A percentile compares a stretch with the other conserved stretches of the same genome.
These are phyloP conservation scores for Citrus hindsii DNA, from an alignment of 345 rosid genomes.

Conservation along the genomic window DNA sequence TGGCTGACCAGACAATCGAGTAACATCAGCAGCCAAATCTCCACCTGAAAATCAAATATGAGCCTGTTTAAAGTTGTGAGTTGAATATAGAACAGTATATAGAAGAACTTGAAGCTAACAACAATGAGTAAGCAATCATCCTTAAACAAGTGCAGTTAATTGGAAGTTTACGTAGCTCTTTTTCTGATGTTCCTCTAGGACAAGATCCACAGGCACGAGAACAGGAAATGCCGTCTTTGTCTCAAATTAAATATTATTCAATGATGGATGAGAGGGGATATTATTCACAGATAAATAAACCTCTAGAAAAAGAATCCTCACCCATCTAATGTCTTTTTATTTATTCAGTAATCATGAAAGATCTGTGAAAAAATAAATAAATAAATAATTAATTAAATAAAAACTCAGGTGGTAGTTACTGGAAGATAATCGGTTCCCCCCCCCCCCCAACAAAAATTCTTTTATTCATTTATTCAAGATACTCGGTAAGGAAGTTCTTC, in stretches of 20 bases:
- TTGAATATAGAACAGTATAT: no score
- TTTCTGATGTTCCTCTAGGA: neutral
- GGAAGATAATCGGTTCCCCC: no score
- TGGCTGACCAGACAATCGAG: conserved; percentile 71
- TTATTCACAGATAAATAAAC: neutral
- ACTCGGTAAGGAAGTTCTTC: neutral
- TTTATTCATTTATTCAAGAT: neutral
- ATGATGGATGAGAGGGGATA: neutral
- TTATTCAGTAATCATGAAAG: neutral
- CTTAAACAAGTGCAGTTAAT: neutral
- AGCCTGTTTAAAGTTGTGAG: neutral
- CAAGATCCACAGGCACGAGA: neutral
- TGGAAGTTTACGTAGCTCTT: neutral
- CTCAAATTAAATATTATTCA: neutral
- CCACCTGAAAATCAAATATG: conserved; percentile 43
- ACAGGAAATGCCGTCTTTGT: neutral
- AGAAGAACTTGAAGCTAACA: neutral
- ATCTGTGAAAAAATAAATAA: no score
- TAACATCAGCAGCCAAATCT: conserved; percentile 77
- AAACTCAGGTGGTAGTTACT: neutral
- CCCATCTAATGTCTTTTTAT: neutral
- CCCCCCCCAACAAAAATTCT: no score
- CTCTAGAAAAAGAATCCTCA: neutral
- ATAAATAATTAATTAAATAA: no score
- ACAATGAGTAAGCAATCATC: neutral